Base-by-base conservation (phyloP, 2,329 filamentous ascomycete species). In the Pseudocercospora vitis region DNA sequence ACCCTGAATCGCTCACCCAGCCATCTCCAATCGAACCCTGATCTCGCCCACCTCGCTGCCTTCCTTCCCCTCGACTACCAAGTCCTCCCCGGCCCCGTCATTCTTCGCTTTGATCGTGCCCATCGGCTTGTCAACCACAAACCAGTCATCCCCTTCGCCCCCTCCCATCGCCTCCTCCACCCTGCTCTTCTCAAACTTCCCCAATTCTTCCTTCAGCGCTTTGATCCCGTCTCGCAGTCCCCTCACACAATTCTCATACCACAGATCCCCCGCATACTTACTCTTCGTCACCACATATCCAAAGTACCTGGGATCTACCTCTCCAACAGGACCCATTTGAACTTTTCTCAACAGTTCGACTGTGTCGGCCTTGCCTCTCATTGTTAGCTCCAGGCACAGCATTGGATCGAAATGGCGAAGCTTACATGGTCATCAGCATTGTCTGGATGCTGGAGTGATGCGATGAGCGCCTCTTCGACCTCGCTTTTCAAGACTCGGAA, bases 81-180 rank as follows among this genome's bases (percentile, higher is more conserved):
- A 6, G 1, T 47, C 44, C 12, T 46, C n/a, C n/a, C n/a, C n/a
- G n/a, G n/a, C n/a, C n/a, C n/a, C n/a, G n/a, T n/a, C n/a, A n/a
- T n/a, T n/a, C n/a, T n/a, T n/a, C n/a, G n/a, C n/a, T n/a, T n/a
- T n/a, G n/a, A n/a, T n/a, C n/a, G n/a, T n/a, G n/a, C n/a, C n/a
- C n/a, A n/a, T n/a, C n/a, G n/a, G 14, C 29, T 19, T 32, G 1
- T 32, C 44, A n/a, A 47, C 44, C 1, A 47, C 26, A 19, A 47
- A 47, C 44, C 44, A 47, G 14, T 47, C 44, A 33, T 47, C 44
- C 11, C 28, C n/a, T n/a, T 33, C 26, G 31, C 28, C 18, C 44
- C 44, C 5, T 16, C 8, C 7, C n/a, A 19, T 7, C 21, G 19
- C 18, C 26, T 29, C 2, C 7, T 23, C 18, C 16, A 16, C 11